These are phyloP conservation scores for Croton setiger DNA, from an alignment of 441 rosid species.

Conservation along the genomic window DNA sequence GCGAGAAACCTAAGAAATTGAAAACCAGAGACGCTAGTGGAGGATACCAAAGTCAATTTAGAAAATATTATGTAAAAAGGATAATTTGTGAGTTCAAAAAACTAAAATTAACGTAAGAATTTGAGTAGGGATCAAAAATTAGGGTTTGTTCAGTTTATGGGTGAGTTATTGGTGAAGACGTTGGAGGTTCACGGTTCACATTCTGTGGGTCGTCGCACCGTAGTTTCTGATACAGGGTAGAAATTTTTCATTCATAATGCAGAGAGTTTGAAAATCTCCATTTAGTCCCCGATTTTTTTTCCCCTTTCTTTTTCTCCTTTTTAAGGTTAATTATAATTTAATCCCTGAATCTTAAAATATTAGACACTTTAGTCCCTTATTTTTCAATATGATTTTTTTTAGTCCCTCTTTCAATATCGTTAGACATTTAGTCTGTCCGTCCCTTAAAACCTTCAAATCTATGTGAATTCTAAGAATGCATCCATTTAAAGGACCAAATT, in stretches of 20 bases:
- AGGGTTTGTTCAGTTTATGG: constrained; percentile 13
- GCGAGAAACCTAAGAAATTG: constrained; percentile 6
- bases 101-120: background rate
- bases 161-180: background rate
- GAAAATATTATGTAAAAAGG: constrained; percentile 1
- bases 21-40: background rate
- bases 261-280: background rate
- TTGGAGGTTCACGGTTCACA: constrained; percentile 8
- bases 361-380: no score
- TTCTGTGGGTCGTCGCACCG: constrained; percentile 5
- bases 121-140: constrained; percentile 5
- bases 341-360: no score
- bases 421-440: no score
- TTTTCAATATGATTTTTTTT: no score
- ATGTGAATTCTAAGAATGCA: no score
- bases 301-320: no score
- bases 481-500: no score
- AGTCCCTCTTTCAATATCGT: no score
- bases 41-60: constrained; percentile 9
- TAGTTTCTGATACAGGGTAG: constrained; percentile 4
- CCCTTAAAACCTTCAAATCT: no score
- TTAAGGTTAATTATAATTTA: no score
- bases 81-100: background rate
- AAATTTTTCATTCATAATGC: background rate
- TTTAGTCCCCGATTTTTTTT: background rate